Evolutionary conservation across 768 basidiomycete genomes (phyloP).

Genomic region (Leccinum variicolor): DNA sequence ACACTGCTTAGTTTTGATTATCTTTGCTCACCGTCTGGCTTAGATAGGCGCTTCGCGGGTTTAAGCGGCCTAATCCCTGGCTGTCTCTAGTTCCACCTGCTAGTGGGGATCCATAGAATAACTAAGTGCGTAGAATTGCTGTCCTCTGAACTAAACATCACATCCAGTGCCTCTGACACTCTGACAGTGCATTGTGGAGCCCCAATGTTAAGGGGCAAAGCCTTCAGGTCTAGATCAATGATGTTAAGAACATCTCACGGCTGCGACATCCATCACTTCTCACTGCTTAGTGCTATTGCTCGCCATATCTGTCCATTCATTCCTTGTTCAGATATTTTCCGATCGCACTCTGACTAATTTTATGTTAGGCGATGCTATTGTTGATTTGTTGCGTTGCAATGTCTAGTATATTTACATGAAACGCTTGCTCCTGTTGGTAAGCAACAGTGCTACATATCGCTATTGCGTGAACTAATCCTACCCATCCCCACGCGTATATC

Average conservation of each 20-base stretch:
- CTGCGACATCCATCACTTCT: constrained; percentile 82
- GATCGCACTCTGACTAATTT: not conserved
- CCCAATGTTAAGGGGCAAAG: constrained; percentile 21
- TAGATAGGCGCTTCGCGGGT: constrained; percentile 36
- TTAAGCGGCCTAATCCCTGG: constrained; percentile 15
- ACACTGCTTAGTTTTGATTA: not conserved
- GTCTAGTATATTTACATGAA: not conserved
- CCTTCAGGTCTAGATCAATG: not conserved
- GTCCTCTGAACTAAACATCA: constrained; percentile 38
- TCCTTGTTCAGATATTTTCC: constrained; percentile 33
- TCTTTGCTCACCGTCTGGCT: not conserved
- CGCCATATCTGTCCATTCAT: constrained; percentile 72
- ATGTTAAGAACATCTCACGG: constrained; percentile 21
- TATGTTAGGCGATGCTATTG: not conserved
- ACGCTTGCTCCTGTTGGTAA: not conserved
- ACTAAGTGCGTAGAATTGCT: constrained; percentile 40
- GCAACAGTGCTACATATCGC: not conserved
- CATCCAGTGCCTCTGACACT: constrained; percentile 32
- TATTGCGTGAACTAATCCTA: not conserved
- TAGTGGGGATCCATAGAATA: constrained; percentile 46
- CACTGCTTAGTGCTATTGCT: constrained; percentile 86
- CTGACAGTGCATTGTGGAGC: constrained; percentile 36
- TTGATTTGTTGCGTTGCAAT: not conserved
- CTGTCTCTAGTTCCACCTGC: constrained; percentile 34
- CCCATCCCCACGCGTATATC: not conserved